phyloP scores from a whole-genome alignment of 768 basidiomycete genomes.

The Postia placenta region DNA sequence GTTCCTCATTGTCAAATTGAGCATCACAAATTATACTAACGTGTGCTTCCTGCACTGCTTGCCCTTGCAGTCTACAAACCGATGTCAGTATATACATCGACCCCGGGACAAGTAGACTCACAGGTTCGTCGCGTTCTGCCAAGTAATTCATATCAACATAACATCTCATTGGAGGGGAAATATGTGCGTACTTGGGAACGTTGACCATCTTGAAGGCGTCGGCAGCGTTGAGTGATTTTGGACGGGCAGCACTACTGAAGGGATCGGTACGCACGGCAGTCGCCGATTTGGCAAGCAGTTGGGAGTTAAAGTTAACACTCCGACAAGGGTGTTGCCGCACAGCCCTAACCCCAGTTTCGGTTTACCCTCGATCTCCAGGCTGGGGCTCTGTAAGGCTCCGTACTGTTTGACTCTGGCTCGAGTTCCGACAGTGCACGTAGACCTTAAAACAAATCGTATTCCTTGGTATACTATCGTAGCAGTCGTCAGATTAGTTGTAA shows the following conservation, averaged over 20 bases:
- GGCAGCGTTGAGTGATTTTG: constrained; percentile 23
- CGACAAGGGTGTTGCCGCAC: constrained; percentile 3
- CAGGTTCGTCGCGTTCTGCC: constrained; percentile 91
- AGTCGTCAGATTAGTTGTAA: constrained; percentile 2
- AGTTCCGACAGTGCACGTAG: not conserved
- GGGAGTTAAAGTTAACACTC: constrained; percentile 20
- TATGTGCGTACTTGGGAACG: constrained; percentile 76
- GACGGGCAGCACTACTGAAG: constrained; percentile 15
- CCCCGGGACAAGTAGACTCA: constrained; percentile 41
- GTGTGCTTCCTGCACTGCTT: constrained; percentile 97
- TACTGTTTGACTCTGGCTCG: not conserved
- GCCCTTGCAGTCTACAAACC: constrained; percentile 79
- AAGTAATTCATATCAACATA: constrained; percentile 8
- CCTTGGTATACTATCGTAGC: not conserved
- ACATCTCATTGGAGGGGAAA: not conserved
- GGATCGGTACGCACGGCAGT: constrained; percentile 7
- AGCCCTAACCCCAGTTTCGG: not conserved
- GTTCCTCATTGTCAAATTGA: not conserved
- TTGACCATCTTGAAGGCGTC: constrained; percentile 73
- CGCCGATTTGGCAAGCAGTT: constrained; percentile 22
- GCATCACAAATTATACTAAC: constrained; percentile 40
- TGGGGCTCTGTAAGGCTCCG: no score
- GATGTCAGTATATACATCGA: constrained; percentile 12
- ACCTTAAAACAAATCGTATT: not conserved
- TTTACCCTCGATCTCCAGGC: not conserved